These are phyloP conservation scores for Nakataea oryzae DNA, from an alignment of 2,329 filamentous ascomycete species.

Conservation along the genomic window DNA sequence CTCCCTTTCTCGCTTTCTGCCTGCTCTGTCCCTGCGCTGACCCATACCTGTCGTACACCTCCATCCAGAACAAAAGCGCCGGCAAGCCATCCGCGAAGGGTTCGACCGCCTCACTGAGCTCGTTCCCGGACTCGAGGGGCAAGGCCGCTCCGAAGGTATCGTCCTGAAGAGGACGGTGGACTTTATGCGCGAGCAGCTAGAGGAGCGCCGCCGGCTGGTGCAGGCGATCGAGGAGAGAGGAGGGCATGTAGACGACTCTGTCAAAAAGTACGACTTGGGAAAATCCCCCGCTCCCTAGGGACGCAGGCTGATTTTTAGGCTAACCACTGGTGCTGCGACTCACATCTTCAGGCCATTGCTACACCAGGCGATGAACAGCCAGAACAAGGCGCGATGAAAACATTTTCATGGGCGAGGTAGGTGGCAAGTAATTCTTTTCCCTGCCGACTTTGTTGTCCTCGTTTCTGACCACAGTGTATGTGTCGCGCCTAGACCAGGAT, in stretches of 20 bases:
- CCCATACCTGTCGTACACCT: background rate
- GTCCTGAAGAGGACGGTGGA: constrained; percentile 66
- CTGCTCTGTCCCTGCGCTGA: background rate
- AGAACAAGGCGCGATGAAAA: background rate
- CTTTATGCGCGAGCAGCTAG: constrained; percentile 50
- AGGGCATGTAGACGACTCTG: constrained; percentile 35
- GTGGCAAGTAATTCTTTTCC: too few relatives aligned
- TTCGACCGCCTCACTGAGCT: constrained; percentile 74
- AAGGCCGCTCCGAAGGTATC: constrained; percentile 74
- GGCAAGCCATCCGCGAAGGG: constrained; percentile 62
- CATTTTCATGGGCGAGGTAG: too few relatives aligned
- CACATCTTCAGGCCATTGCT: background rate
- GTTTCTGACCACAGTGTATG: too few relatives aligned
- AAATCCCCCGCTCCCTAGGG: background rate
- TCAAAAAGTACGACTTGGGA: constrained; percentile 10
- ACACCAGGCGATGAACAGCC: background rate
- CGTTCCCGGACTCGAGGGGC: constrained; percentile 72
- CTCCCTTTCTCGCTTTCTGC: background rate
- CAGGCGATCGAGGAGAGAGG: constrained; percentile 45
- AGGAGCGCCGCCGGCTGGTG: constrained; percentile 47
- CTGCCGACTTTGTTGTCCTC: too few relatives aligned
- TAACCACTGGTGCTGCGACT: too few relatives aligned
- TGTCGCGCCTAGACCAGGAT: too few relatives aligned
- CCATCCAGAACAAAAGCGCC: constrained; percentile 21
- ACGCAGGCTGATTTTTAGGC: background rate